Conservation (phyloP, 2,329 filamentous ascomycete species). For the Curvularia sp. region DNA sequence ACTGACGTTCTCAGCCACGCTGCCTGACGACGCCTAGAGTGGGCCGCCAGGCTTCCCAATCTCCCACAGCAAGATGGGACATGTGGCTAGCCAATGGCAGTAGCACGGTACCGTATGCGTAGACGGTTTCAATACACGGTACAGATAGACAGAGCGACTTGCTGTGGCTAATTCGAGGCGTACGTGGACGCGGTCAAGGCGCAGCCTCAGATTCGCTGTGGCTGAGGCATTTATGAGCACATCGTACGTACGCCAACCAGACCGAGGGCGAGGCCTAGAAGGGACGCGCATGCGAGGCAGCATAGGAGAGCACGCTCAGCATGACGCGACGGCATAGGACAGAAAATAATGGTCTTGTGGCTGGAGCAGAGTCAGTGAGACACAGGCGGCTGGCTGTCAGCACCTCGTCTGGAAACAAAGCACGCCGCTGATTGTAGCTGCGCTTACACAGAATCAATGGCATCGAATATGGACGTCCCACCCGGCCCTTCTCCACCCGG, state of each 20-base stretch:
- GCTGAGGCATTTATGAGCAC: constrained; percentile 13
- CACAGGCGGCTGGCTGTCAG: constrained; percentile 25
- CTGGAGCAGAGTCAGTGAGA: constrained; percentile 18
- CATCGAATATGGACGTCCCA: neutral
- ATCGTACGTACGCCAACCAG: neutral
- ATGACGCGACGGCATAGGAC: neutral
- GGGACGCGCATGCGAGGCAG: neutral
- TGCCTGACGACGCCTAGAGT: constrained; percentile 37
- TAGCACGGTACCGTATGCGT: neutral
- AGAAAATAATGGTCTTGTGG: constrained; percentile 6
- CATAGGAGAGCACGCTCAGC: neutral
- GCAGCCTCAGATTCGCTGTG: constrained; percentile 4
- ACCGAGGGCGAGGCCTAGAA: neutral
- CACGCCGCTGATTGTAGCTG: constrained; percentile 23
- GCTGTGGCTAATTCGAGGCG: constrained; percentile 14
- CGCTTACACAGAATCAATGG: constrained; percentile 3
- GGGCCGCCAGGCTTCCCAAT: constrained; percentile 18
- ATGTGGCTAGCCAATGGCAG: constrained; percentile 13
- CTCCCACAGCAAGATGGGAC: constrained; percentile 12
- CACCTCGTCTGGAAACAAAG: constrained; percentile 20
- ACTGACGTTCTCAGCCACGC: constrained; percentile 37
- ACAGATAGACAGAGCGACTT: neutral
- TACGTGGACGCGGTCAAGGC: constrained; percentile 9
- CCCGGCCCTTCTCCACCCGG: neutral
- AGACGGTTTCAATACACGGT: neutral